These are phyloP conservation scores for Trebouxia sp. DNA, from an alignment of 139 green algal species.

Conservation along the genomic window DNA sequence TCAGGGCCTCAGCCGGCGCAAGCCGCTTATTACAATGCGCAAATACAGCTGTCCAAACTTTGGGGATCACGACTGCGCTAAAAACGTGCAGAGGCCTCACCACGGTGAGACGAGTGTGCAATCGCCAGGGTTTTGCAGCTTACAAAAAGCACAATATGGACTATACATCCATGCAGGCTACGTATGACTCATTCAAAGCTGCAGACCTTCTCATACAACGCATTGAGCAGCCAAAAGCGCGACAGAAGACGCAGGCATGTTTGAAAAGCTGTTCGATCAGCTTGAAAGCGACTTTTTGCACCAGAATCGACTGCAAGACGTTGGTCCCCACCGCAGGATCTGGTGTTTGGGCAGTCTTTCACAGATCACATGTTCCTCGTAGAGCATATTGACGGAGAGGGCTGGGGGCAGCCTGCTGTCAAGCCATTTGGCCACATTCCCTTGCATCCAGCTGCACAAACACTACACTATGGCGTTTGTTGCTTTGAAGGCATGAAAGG, in stretches of 20 bases:
- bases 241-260: neutral
- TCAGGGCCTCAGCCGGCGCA: neutral
- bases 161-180: neutral
- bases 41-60: neutral
- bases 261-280: too few relatives aligned
- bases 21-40: neutral
- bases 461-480: slow-evolving; percentile 71
- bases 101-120: neutral
- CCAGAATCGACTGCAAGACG: too few relatives aligned
- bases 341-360: slow-evolving; percentile 62
- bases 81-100: neutral
- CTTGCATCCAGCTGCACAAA: slow-evolving; percentile 71
- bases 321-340: slow-evolving; percentile 45
- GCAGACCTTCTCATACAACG: slow-evolving; percentile 8
- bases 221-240: slow-evolving; percentile 25
- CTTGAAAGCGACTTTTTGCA: too few relatives aligned
- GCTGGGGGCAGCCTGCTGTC: slow-evolving; percentile 70
- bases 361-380: slow-evolving; percentile 80
- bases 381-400: slow-evolving; percentile 50
- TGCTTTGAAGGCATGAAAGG: slow-evolving; percentile 84
- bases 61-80: neutral
- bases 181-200: neutral
- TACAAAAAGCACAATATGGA: too few relatives aligned
- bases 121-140: neutral
- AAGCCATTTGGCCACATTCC: slow-evolving; percentile 53